Percentiles rank a stretch among this genome's conserved stretches.
Conservation (phyloP, 1,284 basidiomycete genomes). For the Chiua sp. region DNA sequence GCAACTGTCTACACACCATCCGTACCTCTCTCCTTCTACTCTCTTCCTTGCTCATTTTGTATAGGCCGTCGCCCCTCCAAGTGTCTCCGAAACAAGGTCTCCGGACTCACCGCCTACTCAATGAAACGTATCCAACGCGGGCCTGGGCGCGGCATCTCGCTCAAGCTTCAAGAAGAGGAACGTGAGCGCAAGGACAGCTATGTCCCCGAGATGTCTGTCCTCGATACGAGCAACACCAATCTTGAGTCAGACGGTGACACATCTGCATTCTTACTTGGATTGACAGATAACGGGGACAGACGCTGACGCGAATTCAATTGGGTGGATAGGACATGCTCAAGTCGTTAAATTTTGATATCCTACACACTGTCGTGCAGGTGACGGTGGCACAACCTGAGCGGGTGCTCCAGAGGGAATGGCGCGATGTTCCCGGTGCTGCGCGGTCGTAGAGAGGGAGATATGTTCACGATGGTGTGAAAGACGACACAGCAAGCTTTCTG, state of each 20-base stretch:
- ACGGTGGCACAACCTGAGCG: conserved; percentile 77
- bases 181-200: conserved; percentile 99
- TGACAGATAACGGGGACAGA: background rate
- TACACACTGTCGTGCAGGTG: conserved; percentile 72
- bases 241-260: conserved; percentile 92
- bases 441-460: conserved; percentile 38
- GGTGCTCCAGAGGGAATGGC: conserved; percentile 73
- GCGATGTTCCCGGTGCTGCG: conserved; percentile 86
- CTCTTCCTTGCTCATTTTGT: background rate
- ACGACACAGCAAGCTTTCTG: background rate
- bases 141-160: conserved; percentile 99
- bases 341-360: conserved; percentile 92
- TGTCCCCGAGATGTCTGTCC: conserved; percentile 95
- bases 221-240: conserved; percentile 77
- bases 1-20: conserved; percentile 73
- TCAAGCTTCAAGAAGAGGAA: conserved; percentile 99
- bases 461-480: too few relatives aligned
- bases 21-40: conserved; percentile 39
- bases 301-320: background rate
- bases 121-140: conserved; percentile 99
- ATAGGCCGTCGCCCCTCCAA: conserved; percentile 95
- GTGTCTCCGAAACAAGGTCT: conserved; percentile 99
- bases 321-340: conserved; percentile 77
- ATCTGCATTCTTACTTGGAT: conserved; percentile 57
- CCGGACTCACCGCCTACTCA: conserved; percentile 99